Evolutionary conservation across 78 protist species (phyloP).

Genomic region (Trichosphaerium sp.): DNA sequence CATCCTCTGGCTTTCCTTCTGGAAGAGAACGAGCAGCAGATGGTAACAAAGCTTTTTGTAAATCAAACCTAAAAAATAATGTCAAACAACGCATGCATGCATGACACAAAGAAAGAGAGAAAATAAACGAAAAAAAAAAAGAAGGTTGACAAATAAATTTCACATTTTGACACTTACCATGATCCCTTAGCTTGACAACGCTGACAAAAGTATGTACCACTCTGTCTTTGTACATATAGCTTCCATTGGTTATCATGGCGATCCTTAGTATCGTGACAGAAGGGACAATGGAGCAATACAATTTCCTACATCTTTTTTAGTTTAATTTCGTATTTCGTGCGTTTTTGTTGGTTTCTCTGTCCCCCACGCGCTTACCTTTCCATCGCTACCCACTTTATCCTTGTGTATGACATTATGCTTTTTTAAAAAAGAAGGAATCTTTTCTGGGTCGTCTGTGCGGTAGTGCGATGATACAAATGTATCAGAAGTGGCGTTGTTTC

Average conservation of each 20-base stretch:
- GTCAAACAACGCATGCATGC: too few species aligned
- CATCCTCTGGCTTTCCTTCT: too few species aligned
- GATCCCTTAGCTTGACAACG: slow-evolving; percentile 46
- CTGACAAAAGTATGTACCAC: slow-evolving; percentile 34
- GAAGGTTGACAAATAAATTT: too few species aligned
- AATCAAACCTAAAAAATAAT: too few species aligned
- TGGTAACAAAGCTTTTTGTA: too few species aligned
- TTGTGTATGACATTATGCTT: slow-evolving; percentile 10
- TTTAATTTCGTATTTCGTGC: background rate
- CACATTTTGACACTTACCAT: slow-evolving; percentile 44
- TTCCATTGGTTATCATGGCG: slow-evolving; percentile 48
- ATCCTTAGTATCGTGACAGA: slow-evolving; percentile 34
- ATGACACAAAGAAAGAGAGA: too few species aligned
- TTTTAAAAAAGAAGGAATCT: slow-evolving; percentile 6
- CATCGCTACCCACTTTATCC: slow-evolving; percentile 1
- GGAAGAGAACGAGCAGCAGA: too few species aligned
- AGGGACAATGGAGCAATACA: slow-evolving; percentile 32
- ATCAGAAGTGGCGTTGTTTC: background rate
- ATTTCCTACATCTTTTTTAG: background rate
- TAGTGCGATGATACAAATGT: slow-evolving; percentile 16
- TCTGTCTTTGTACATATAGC: slow-evolving; percentile 24
- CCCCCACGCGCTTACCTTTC: too few species aligned
- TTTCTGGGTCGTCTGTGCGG: slow-evolving; percentile 3
- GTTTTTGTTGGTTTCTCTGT: too few species aligned
- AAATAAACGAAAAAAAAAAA: too few species aligned